Conservation (phyloP, 495 filamentous ascomycete species). For the Xeromyces bisporus region DNA sequence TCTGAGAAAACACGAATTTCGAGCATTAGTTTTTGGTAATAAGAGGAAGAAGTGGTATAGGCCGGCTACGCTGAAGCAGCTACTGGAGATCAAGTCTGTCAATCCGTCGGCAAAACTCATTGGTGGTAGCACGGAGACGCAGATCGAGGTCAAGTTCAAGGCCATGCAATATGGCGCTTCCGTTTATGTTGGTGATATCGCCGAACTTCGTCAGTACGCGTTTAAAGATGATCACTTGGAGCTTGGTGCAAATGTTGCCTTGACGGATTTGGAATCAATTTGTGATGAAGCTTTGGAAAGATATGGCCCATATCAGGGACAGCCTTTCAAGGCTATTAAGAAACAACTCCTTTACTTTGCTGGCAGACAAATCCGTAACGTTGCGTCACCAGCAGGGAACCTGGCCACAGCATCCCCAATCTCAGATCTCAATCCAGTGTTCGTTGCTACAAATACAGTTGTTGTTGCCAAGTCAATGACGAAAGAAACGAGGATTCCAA, state of each 20-base stretch:
- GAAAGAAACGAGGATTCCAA: slow-evolving; percentile 64
- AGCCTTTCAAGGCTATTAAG: slow-evolving; percentile 37
- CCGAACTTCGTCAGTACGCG: slow-evolving; percentile 63
- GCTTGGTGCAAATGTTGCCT: slow-evolving; percentile 77
- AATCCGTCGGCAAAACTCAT: slow-evolving; percentile 86
- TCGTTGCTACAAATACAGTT: slow-evolving; percentile 70
- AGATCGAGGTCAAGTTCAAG: slow-evolving; percentile 98
- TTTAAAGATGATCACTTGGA: slow-evolving; percentile 69
- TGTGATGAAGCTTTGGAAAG: slow-evolving; percentile 61
- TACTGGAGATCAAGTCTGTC: slow-evolving; percentile 76
- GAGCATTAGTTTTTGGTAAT: slow-evolving; percentile 76
- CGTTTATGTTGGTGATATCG: slow-evolving; percentile 85
- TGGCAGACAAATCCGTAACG: slow-evolving; percentile 88
- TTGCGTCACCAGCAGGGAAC: slow-evolving; percentile 91
- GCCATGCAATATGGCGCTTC: slow-evolving; percentile 76
- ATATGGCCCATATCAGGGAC: slow-evolving; percentile 55
- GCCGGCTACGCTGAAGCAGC: slow-evolving; percentile 70
- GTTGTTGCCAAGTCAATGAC: slow-evolving; percentile 59
- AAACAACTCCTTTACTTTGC: slow-evolving; percentile 66
- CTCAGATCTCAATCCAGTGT: slow-evolving; percentile 88
- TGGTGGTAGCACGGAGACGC: slow-evolving; percentile 89
- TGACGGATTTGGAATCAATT: slow-evolving; percentile 52
- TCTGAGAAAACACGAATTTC: slow-evolving; percentile 65
- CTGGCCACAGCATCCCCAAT: slow-evolving; percentile 91
- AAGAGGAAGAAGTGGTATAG: slow-evolving; percentile 90